Base-by-base conservation (phyloP, 768 basidiomycete genomes). In the Rickenella mellea region DNA sequence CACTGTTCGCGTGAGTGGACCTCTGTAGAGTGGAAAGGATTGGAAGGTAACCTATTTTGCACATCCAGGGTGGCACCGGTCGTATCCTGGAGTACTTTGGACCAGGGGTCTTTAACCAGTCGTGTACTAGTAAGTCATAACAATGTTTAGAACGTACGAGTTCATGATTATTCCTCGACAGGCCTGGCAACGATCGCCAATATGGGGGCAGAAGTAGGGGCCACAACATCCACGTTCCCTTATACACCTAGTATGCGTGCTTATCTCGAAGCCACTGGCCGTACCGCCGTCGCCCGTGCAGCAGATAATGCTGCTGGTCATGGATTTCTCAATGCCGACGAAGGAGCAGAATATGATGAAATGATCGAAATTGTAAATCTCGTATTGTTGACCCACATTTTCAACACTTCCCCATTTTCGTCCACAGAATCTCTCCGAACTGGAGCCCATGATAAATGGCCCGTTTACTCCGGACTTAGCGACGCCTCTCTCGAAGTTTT, bases 151-250 rank as follows among this genome's bases (percentile, higher is more conserved):
- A 8, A 9, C 30, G 22, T 39, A 22, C 11, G 41, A 29, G 31
- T 8, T 42, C 27, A 29, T 33, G 37, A 44, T 11, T 33, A 20
- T 39, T 26, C 17, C 28, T 9, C 36, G 33, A 22, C 39, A 85
- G 86, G 88, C 42, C 66, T 96, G 41, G 96, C 94, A 1, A 98
- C 96, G 2, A 85, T 99, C 42, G 85, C 89, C 32, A 98, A 99
- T 63, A 99, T 98, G 96, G 96, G 96, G 39, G 96, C 96, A 10
- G 96, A 99, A 68, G 93, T 98, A n/a, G 96, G 96, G 28, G 96
- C 96, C n/a, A 99, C 96, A 1, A 98, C 96, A 0, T 94, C 93
- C 1, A 90, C 86, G 5, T 99, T 99, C 73, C 93, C 94, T 4
- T 99, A 98, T 64, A 91, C 90, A 12, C 63, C 75, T 14, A 78